phyloP scores from a whole-genome alignment of 1,139 yeast genomes.

The Blastobotrys persicus region DNA sequence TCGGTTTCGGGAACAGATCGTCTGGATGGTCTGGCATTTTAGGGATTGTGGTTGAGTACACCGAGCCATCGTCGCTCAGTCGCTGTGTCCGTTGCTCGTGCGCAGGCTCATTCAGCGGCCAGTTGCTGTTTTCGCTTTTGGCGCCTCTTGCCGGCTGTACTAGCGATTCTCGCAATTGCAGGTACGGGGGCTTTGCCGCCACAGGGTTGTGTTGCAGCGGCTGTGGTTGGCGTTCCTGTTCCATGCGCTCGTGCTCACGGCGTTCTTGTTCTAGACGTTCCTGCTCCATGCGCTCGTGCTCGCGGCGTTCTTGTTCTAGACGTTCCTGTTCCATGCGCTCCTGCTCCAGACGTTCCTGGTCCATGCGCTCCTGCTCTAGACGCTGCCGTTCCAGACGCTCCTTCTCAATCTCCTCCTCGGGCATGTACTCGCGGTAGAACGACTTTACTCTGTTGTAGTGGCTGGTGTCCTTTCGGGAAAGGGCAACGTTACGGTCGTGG shows the following conservation, averaged over 20 bases:
- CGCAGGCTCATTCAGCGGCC: neutral
- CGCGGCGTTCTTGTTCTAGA: neutral
- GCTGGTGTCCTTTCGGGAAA: constrained; percentile 27
- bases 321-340: neutral
- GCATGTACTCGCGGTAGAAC: constrained; percentile 34
- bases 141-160: neutral
- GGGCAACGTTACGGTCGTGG: constrained; percentile 8
- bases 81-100: constrained; percentile 1
- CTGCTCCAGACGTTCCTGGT: neutral
- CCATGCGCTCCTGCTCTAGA: neutral
- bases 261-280: neutral
- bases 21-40: constrained; percentile 15
- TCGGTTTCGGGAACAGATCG: constrained; percentile 15
- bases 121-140: neutral
- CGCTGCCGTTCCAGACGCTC: neutral
- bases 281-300: neutral
- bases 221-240: constrained; percentile 1
- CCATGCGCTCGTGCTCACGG: neutral
- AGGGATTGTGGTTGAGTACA: constrained; percentile 5
- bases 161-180: neutral
- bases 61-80: constrained; percentile 4
- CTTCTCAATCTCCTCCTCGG: constrained; percentile 18
- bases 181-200: neutral
- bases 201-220: neutral
- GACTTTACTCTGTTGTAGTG: constrained; percentile 35